Evolutionary conservation across 495 filamentous ascomycete species (phyloP).

Genomic region (Aspergillus cristatus): DNA sequence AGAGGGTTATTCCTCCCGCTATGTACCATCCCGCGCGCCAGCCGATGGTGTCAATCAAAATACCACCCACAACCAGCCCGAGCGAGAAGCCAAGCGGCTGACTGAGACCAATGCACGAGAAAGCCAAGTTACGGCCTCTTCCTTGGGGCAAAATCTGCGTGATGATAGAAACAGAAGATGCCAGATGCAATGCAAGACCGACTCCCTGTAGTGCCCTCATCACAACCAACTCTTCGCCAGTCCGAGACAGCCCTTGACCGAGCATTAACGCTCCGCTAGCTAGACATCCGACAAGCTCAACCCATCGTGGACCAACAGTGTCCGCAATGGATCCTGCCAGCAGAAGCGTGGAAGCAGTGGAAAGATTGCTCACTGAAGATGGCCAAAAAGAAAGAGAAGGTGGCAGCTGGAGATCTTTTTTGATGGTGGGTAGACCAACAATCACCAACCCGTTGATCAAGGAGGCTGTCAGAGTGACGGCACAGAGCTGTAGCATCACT

Average conservation of each 20-base stretch:
- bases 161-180: slow-evolving; percentile 37
- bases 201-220: slow-evolving; percentile 41
- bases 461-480: slow-evolving; percentile 8
- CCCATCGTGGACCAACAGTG: slow-evolving; percentile 31
- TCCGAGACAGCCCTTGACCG: slow-evolving; percentile 32
- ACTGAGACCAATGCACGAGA: slow-evolving; percentile 37
- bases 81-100: slow-evolving; percentile 42
- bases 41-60: slow-evolving; percentile 35
- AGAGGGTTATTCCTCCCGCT: slow-evolving; percentile 23
- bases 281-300: slow-evolving; percentile 34
- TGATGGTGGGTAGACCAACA: slow-evolving; percentile 42
- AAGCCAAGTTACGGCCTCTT: slow-evolving; percentile 35
- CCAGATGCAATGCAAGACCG: slow-evolving; percentile 36
- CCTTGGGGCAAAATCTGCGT: slow-evolving; percentile 32
- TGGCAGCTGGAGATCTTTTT: slow-evolving; percentile 30
- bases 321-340: slow-evolving; percentile 43
- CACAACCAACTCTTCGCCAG: slow-evolving; percentile 35
- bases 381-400: slow-evolving; percentile 36
- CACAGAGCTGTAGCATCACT: slow-evolving; percentile 5
- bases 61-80: slow-evolving; percentile 43
- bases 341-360: slow-evolving; percentile 37
- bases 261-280: slow-evolving; percentile 31
- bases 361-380: slow-evolving; percentile 23
- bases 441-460: slow-evolving; percentile 22
- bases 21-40: slow-evolving; percentile 43